These are phyloP conservation scores for Metschnikowia orientalis DNA, from an alignment of 805 yeast genomes.

Conservation along the genomic window DNA sequence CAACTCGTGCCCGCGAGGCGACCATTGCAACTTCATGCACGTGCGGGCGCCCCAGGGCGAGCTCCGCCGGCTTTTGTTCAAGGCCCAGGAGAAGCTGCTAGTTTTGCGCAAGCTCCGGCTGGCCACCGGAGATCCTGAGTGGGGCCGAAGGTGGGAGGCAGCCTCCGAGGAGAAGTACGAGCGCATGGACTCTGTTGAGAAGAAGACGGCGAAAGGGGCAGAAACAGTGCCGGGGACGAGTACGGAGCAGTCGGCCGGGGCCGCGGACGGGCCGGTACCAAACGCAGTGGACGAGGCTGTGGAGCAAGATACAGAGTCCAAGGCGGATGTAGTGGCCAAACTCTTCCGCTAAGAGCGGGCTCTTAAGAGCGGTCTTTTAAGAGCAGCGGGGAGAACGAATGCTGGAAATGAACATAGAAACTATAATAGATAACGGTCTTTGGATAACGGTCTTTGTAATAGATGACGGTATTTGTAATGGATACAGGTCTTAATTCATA, in stretches of 20 bases:
- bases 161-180: conserved; percentile 10
- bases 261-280: conserved; percentile 1
- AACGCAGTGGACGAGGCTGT: background rate
- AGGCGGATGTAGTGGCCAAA: conserved; percentile 16
- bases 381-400: background rate
- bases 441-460: too few relatives aligned
- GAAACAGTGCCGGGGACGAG: background rate
- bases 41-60: conserved; percentile 50
- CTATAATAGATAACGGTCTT: too few relatives aligned
- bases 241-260: background rate
- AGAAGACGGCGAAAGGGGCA: background rate
- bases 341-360: conserved; percentile 7
- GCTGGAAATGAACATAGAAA: too few relatives aligned
- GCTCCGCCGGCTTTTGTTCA: conserved; percentile 38
- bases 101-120: conserved; percentile 14
- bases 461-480: too few relatives aligned
- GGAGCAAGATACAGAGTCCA: conserved; percentile 5
- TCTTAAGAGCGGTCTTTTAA: background rate
- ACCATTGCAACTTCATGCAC: conserved; percentile 85
- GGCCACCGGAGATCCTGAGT: conserved; percentile 12
- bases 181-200: conserved; percentile 1
- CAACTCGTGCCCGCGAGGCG: conserved; percentile 69
- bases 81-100: conserved; percentile 33
- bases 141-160: conserved; percentile 19
- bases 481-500: too few relatives aligned